phyloP scores from a whole-genome alignment of 768 basidiomycete species.

The Boletus rubescentipes region DNA sequence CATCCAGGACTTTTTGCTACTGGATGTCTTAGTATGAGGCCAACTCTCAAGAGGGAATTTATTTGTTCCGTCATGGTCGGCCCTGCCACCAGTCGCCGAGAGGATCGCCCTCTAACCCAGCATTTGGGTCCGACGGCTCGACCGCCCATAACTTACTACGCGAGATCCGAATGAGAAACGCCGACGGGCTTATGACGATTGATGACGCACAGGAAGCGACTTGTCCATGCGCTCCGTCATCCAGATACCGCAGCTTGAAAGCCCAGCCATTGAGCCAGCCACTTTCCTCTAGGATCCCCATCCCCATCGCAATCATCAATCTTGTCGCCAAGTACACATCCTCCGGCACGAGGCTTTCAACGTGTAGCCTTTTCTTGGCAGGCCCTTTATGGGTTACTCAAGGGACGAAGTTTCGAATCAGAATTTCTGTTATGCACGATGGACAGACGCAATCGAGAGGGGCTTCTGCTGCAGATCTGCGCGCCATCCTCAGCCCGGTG shows the following conservation, averaged over 20 bases:
- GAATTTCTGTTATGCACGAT: not conserved
- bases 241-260: not conserved
- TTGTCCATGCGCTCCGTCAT: not conserved
- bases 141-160: not conserved
- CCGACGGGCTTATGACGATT: not conserved
- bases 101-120: no score
- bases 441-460: not conserved
- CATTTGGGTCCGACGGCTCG: not conserved
- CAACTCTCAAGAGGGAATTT: not conserved
- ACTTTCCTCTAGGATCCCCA: not conserved
- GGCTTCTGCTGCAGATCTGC: constrained; percentile 6
- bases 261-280: not conserved
- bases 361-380: not conserved
- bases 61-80: not conserved
- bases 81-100: not conserved
- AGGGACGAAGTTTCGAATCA: not conserved
- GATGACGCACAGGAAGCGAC: not conserved
- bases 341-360: not conserved
- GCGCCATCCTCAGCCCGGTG: not conserved
- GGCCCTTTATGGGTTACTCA: not conserved
- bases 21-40: no score
- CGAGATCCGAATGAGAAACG: not conserved
- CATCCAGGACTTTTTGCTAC: not conserved
- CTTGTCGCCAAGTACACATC: not conserved
- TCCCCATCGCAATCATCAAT: not conserved